Base-by-base conservation (phyloP, 225 moss, liverwort and hornwort genomes). In the Anthoceros angustus region DNA sequence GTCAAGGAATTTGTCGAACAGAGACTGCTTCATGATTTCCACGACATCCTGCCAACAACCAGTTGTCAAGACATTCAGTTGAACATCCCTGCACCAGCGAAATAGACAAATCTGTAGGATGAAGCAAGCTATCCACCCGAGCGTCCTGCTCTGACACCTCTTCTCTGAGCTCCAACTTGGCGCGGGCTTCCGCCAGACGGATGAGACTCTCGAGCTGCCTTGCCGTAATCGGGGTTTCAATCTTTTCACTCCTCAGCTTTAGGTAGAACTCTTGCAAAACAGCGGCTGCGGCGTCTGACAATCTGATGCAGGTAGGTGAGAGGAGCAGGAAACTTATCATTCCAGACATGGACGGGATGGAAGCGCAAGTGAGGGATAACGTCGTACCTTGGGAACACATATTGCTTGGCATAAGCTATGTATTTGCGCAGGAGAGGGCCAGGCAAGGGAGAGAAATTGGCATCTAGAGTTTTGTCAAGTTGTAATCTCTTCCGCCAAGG, bases 121-220 rank as follows among this genome's bases (percentile, higher is more conserved):
- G 20, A 1, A 32, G 20, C 10, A 12, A 55, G 5, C 12, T 70
- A 0, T 38, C 21, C n/a, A 95, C 95, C 88, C 81, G 72, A 50
- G 95, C 95, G 72, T 98, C 92, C 73, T 98, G 86, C 76, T 81
- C 74, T 70, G 81, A 84, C n/a, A 98, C 86, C 65, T 89, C 87
- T 73, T 98, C 95, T 65, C 95, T 85, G 5, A 98, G 87, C 67
- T 98, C 95, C 63, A 98, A 67, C 72, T 87, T 92, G 49, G 95
- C 92, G 67, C 95, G 84, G 66, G 95, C 95, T 78, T 92, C 88
- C 64, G 86, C 95, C 65, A 98, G 85, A 16, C 95, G 88, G 69
- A 98, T 88, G 68, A 98, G 74, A 81, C 95, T 98, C 74, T 98
- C 95, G 38, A 98, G 85, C 64, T 98, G 95, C 69, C 95, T 80